These are phyloP conservation scores for Epichloe sp. DNA, from an alignment of 2,329 filamentous ascomycete species.

Conservation along the genomic window DNA sequence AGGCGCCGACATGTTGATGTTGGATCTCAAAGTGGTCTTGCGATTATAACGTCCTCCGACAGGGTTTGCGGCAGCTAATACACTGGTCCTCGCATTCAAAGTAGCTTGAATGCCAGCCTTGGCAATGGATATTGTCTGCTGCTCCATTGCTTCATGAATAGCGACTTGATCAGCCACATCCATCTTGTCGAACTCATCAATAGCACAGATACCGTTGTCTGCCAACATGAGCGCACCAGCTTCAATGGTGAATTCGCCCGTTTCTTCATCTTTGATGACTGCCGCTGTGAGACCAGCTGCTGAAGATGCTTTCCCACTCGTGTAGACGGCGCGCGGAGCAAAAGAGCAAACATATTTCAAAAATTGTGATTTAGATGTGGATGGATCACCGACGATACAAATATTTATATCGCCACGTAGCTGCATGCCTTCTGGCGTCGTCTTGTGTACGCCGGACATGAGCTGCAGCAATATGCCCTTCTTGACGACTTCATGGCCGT, in stretches of 20 bases:
- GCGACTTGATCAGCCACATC: conserved; percentile 93
- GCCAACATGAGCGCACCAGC: conserved; percentile 96
- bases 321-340: conserved; percentile 93
- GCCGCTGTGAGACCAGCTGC: conserved; percentile 94
- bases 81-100: conserved; percentile 86
- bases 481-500: conserved; percentile 94
- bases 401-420: conserved; percentile 97
- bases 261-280: conserved; percentile 96
- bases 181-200: conserved; percentile 99
- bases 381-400: conserved; percentile 93
- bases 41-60: conserved; percentile 95
- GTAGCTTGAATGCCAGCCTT: conserved; percentile 98
- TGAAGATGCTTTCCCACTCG: conserved; percentile 92
- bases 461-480: conserved; percentile 90
- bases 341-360: conserved; percentile 96
- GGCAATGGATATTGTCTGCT: conserved; percentile 97
- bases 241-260: conserved; percentile 96
- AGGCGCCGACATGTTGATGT: conserved; percentile 97
- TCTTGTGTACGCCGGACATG: conserved; percentile 90
- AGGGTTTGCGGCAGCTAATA: conserved; percentile 91
- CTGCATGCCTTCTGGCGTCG: conserved; percentile 86
- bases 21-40: conserved; percentile 82
- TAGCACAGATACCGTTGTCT: conserved; percentile 92
- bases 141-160: conserved; percentile 99
- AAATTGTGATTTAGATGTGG: conserved; percentile 95